Evolutionary conservation across 2,329 filamentous ascomycete species (phyloP).

Genomic region (Juglanconis juglandina): DNA sequence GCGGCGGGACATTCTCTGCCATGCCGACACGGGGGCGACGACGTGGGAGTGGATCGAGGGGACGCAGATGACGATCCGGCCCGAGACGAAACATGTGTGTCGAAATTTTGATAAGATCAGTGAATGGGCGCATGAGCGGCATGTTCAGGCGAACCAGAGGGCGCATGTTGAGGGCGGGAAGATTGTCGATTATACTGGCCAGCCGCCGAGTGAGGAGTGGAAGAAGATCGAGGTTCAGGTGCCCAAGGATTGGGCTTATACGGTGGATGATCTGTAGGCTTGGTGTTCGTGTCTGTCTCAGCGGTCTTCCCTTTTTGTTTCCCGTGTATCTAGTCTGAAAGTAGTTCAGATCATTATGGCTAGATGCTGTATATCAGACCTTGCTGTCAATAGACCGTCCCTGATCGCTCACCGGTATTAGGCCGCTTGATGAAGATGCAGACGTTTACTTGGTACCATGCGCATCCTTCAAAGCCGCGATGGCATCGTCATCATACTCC

Average conservation of each 20-base stretch:
- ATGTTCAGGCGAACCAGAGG: not conserved
- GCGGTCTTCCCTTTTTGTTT: not conserved
- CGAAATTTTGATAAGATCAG: constrained; percentile 9
- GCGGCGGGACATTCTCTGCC: constrained; percentile 7
- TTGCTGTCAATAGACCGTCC: not conserved
- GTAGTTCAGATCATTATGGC: no score
- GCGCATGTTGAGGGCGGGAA: constrained; percentile 8
- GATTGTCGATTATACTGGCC: constrained; percentile 5
- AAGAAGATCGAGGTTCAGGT: constrained; percentile 2
- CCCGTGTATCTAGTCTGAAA: not conserved
- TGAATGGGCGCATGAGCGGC: constrained; percentile 7
- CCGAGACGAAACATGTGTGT: constrained; percentile 5
- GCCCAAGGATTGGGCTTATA: constrained; percentile 6
- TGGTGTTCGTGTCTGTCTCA: not conserved
- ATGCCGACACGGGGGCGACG: constrained; percentile 7
- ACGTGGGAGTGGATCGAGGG: constrained; percentile 12
- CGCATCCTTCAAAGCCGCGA: constrained; percentile 28
- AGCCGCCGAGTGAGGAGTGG: constrained; percentile 5
- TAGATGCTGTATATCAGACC: not conserved
- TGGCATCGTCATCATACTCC: constrained; percentile 31
- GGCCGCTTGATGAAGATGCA: not conserved
- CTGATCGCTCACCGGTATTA: not conserved
- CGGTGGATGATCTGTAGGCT: not conserved
- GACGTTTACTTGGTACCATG: constrained; percentile 21
- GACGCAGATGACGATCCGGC: constrained; percentile 4